Percentiles rank a stretch among this genome's conserved stretches.
phyloP scores from a whole-genome alignment of 1,139 yeast species.

The Suhomyces bokatorum region DNA sequence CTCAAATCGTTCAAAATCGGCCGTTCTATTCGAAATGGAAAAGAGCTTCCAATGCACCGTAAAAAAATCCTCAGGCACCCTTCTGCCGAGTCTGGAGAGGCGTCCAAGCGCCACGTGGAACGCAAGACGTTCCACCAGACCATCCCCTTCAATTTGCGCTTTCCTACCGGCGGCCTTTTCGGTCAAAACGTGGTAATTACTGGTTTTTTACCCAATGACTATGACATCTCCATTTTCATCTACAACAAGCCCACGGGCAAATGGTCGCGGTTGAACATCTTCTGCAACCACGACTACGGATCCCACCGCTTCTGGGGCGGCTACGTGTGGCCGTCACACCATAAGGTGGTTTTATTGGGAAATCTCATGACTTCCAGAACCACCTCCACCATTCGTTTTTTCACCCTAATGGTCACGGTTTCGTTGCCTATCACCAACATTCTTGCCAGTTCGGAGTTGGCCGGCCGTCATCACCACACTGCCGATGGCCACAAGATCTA shows the following conservation, averaged over 20 bases:
- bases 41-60: slow-evolving; percentile 29
- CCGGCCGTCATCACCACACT: slow-evolving; percentile 26
- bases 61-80: slow-evolving; percentile 12
- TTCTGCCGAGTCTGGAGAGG: neutral
- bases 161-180: slow-evolving; percentile 61
- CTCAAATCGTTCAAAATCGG: slow-evolving; percentile 39
- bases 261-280: slow-evolving; percentile 63
- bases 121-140: slow-evolving; percentile 17
- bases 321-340: slow-evolving; percentile 75
- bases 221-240: slow-evolving; percentile 56
- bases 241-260: slow-evolving; percentile 61
- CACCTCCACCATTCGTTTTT: slow-evolving; percentile 57
- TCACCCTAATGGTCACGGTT: slow-evolving; percentile 58
- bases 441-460: slow-evolving; percentile 47
- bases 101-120: slow-evolving; percentile 4
- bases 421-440: slow-evolving; percentile 67
- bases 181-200: slow-evolving; percentile 63
- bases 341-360: slow-evolving; percentile 61
- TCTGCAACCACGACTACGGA: slow-evolving; percentile 56
- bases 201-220: slow-evolving; percentile 57
- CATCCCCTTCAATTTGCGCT: slow-evolving; percentile 45
- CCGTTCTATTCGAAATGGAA: slow-evolving; percentile 35
- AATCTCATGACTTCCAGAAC: slow-evolving; percentile 48
- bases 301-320: slow-evolving; percentile 67
- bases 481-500: slow-evolving; percentile 25